phyloP scores from a whole-genome alignment of 257 asterid genomes.

The Plantago elongata region DNA sequence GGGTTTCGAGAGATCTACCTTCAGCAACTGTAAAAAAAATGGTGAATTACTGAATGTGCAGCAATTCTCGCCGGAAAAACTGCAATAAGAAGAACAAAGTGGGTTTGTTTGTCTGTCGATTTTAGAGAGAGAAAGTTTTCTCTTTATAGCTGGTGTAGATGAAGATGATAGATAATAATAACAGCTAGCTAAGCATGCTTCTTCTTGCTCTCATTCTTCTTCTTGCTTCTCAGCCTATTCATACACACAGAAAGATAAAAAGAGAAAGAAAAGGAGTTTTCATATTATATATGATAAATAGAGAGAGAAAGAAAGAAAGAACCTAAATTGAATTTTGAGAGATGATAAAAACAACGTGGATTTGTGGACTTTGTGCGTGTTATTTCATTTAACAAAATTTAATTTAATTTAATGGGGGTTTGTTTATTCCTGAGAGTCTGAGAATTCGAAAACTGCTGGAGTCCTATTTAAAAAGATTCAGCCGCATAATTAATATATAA shows the following conservation, averaged over 20 bases:
- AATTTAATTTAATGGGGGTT: not conserved
- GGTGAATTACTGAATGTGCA: slow-evolving; percentile 5
- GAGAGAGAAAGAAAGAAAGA: slow-evolving; percentile 2
- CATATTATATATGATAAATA: too few species aligned
- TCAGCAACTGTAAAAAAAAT: not conserved
- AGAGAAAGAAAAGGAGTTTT: not conserved
- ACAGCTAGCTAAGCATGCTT: too few species aligned
- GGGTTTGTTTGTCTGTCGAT: not conserved
- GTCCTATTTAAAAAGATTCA: too few species aligned
- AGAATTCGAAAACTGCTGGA: too few species aligned
- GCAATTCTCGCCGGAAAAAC: not conserved
- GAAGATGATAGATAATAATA: too few species aligned
- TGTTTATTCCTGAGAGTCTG: too few species aligned
- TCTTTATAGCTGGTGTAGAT: too few species aligned
- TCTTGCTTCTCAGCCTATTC: too few species aligned
- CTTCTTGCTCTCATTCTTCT: too few species aligned
- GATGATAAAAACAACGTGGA: slow-evolving; percentile 10
- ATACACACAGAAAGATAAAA: not conserved
- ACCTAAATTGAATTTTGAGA: not conserved
- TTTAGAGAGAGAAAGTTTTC: too few species aligned
- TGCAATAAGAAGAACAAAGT: not conserved
- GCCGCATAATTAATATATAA: too few species aligned
- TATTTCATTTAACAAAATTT: too few species aligned
- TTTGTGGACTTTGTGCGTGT: slow-evolving; percentile 2
- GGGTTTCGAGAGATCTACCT: slow-evolving; percentile 27